Base-by-base conservation (phyloP, 345 rosid genomes). In the Adansonia digitata region DNA sequence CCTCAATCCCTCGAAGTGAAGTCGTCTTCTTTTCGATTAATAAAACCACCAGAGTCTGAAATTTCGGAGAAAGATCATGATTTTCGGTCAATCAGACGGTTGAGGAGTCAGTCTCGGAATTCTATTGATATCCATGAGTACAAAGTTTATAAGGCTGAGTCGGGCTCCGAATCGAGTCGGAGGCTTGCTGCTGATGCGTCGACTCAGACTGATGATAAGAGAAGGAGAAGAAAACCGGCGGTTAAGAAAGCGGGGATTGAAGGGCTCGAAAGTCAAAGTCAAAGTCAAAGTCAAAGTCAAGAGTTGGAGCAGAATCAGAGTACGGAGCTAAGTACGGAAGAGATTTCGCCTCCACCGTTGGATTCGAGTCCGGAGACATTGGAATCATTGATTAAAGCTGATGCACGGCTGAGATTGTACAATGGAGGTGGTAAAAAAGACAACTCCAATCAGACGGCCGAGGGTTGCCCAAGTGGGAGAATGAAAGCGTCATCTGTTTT, bases 291-390 rank as follows among this genome's bases (percentile, higher is more conserved):
- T 60, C 77, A 63, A 72, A 68, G 74, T 79, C 76, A 66, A 79
- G 84, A 82, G 24, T 15, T 68, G 60, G 74, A 62, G 26, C 77
- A 72, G 77, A 85, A 75, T 46, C 75, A 72, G 78, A 90, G 75
- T 2, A 83, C 89, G 29, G 97, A 87, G 86, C 94, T 81, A 74
- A 84, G 77, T 71, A 82, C 89, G 83, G 97, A 86, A 67, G 98
- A 89, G 86, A 88, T 91, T 69, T 95, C 98, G 1, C 98, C 99
- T 75, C 99, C 99, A 7, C 97, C 92, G 84, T 91, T 93, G 4
- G 97, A 95, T 87, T 95, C 99, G 31, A 95, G 99, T 48, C 97
- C 98, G 1, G 97, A 93, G 78, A 95, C 99, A 3, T 76, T 95
- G 60, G 98, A 91, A 74, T 81, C 92, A 18, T 76, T 92, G 84